These are phyloP conservation scores for Trichoderma endophyticum DNA, from an alignment of 2,329 filamentous ascomycete genomes.

Conservation along the genomic window DNA sequence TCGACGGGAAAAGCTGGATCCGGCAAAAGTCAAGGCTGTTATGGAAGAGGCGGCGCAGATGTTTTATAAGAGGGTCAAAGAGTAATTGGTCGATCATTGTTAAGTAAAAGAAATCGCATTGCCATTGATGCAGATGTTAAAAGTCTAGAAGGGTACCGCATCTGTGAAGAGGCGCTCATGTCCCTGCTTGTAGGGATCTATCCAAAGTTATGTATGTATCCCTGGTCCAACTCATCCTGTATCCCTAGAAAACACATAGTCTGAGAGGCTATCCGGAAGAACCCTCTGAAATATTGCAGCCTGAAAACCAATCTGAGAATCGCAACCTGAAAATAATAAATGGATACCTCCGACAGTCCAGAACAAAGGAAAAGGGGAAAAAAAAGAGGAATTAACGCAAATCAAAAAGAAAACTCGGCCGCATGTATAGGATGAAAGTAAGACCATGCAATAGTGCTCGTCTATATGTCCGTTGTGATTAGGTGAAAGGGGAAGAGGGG, in stretches of 20 bases:
- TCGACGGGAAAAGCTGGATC: constrained; percentile 58
- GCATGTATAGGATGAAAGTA: not conserved
- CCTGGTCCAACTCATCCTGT: not conserved
- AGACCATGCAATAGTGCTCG: not conserved
- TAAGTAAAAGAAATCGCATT: not conserved
- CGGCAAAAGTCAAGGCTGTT: constrained; percentile 53
- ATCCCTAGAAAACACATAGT: not conserved
- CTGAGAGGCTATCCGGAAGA: not conserved
- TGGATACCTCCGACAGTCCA: not conserved
- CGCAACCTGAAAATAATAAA: not conserved
- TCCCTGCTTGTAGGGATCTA: not conserved
- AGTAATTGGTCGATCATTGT: not conserved
- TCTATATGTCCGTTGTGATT: not conserved
- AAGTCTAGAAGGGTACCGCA: not conserved
- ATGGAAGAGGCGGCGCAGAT: constrained; percentile 50
- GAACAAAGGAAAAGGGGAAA: not conserved
- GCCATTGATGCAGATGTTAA: not conserved
- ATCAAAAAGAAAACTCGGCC: not conserved
- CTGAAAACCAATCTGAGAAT: not conserved
- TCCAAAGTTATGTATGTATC: not conserved
- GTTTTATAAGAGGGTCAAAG: constrained; percentile 39
- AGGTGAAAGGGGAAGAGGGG: not conserved
- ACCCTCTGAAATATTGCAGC: not conserved
- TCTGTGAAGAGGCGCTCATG: not conserved
- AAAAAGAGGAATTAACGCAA: not conserved